Conservation (phyloP, 2,329 filamentous ascomycete species). For the Pseudocercospora musae region DNA sequence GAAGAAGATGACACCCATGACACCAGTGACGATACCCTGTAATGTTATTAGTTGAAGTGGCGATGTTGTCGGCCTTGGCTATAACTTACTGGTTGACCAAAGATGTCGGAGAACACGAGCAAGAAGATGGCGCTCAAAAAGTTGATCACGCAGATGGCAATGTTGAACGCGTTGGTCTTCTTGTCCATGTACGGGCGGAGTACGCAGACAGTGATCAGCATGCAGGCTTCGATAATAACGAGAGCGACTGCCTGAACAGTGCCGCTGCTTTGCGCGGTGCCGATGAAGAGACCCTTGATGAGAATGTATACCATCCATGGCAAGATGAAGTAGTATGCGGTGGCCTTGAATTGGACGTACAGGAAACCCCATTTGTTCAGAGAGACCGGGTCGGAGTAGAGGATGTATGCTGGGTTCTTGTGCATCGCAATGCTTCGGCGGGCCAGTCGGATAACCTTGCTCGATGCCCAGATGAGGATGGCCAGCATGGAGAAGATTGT, state of each 20-base stretch:
- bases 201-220: slow-evolving; percentile 73
- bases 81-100: slow-evolving; percentile 67
- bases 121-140: slow-evolving; percentile 88
- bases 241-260: slow-evolving; percentile 77
- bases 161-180: slow-evolving; percentile 95
- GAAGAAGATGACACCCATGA: slow-evolving; percentile 87
- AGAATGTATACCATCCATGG: slow-evolving; percentile 74
- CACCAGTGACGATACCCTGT: slow-evolving; percentile 72
- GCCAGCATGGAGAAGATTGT: slow-evolving; percentile 78
- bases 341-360: slow-evolving; percentile 94
- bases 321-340: slow-evolving; percentile 91
- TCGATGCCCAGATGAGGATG: slow-evolving; percentile 79
- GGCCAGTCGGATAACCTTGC: slow-evolving; percentile 85
- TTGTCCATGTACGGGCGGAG: slow-evolving; percentile 98
- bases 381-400: slow-evolving; percentile 90
- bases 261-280: slow-evolving; percentile 68
- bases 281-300: slow-evolving; percentile 87
- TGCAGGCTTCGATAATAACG: slow-evolving; percentile 74
- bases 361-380: slow-evolving; percentile 98
- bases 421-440: slow-evolving; percentile 86
- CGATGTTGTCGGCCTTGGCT: not conserved
- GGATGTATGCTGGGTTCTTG: slow-evolving; percentile 93
- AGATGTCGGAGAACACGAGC: slow-evolving; percentile 82
- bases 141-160: slow-evolving; percentile 84
- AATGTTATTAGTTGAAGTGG: not conserved